Evolutionary conservation across 331 rosid genomes (phyloP), one percentile per base, ranked within the genome.

Genomic region (Malus hybrid): DNA sequence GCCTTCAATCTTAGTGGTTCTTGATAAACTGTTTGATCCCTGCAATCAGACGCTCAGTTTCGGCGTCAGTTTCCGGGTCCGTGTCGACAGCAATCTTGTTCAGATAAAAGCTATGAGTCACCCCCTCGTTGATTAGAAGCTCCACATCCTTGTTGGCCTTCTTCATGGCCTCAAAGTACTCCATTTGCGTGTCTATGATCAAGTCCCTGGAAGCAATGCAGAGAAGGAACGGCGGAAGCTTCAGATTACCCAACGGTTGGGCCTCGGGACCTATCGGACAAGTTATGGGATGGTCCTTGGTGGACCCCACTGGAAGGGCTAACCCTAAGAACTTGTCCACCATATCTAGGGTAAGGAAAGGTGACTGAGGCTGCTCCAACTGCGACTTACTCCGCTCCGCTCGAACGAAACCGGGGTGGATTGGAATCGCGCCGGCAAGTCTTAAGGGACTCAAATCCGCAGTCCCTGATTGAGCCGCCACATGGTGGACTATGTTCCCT

Each of bases 91-190:
- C 89, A 64, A 87, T 55, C 67, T 81, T 76, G 80, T 87, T 87
- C 12, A 91, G 77, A 67, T 89, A 89, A 44, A 91, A 91, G 66
- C 86, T 71, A 64, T 88, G 93, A 3, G 69, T 76, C 88, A 86
- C 72, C 52, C 91, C 90, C 10, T 29, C 10, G 73, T 65, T 87
- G 5, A 84, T 36, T 5, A 81, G 64, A 70, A 91, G 39, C 74
- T 89, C 85, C 66, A 87, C 87, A 0, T 87, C 87, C 72, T 87
- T 84, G 20, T 82, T 68, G 0, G 89, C 93, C 68, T 80, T 82
- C 85, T 72, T 83, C 97, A 89, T 84, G 5, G 89, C 93, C 80
- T 89, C 87, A 14, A 86, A 89, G 76, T 80, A 91, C 73, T 91
- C 94, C 79, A 81, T 89, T 77, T 86, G 73, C 0, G 91, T 89